Conservation (phyloP, 768 basidiomycete species). For the Rhodotorula toruloides region DNA sequence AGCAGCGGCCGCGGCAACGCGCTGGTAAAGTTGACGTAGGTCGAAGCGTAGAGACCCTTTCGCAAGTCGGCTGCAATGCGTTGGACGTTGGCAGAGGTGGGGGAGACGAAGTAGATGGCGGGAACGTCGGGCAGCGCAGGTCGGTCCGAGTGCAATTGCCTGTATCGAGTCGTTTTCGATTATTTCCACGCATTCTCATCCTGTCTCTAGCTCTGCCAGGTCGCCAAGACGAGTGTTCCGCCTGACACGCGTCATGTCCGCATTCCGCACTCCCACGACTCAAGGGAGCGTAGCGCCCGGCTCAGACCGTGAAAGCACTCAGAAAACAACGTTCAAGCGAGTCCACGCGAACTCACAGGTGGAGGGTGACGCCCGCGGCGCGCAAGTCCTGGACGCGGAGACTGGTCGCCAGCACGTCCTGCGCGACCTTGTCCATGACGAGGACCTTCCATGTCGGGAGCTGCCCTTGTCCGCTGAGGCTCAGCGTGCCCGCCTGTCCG, state of each 20-base stretch:
- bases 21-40: slow-evolving; percentile 91
- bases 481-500: too few relatives aligned
- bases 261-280: background rate
- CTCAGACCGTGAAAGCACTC: too few relatives aligned
- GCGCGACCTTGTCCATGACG: slow-evolving; percentile 88
- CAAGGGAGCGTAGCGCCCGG: background rate
- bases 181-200: too few relatives aligned
- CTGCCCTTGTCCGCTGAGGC: background rate
- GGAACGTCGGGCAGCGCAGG: slow-evolving; percentile 92
- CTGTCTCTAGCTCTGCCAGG: too few relatives aligned
- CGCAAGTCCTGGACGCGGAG: slow-evolving; percentile 92
- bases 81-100: slow-evolving; percentile 75
- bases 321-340: background rate
- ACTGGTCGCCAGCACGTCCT: slow-evolving; percentile 92
- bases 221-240: too few relatives aligned
- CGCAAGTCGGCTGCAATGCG: slow-evolving; percentile 79
- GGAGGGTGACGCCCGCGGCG: slow-evolving; percentile 93
- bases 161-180: too few relatives aligned
- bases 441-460: slow-evolving; percentile 92
- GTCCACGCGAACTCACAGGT: slow-evolving; percentile 66
- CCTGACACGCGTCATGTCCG: background rate
- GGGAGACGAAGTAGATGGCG: slow-evolving; percentile 91
- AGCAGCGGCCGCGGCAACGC: slow-evolving; percentile 79
- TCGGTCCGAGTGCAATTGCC: slow-evolving; percentile 82
- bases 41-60: slow-evolving; percentile 82